phyloP scores from a whole-genome alignment of 768 basidiomycete genomes.

The Boletus patriciae region DNA sequence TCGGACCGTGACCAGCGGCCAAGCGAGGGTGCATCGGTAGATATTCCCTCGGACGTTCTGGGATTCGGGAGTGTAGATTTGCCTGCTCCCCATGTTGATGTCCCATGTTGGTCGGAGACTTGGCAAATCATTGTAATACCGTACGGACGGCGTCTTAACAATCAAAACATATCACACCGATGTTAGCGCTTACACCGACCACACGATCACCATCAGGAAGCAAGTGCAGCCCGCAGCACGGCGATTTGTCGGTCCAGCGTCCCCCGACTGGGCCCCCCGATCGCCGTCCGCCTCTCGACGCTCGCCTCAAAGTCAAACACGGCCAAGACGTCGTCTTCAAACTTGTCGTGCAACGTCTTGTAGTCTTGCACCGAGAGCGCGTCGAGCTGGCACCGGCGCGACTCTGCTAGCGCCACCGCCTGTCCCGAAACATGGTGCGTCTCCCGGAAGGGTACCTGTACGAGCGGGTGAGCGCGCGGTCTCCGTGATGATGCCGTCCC shows the following conservation, averaged over 20 bases:
- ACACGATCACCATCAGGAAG: conserved; percentile 19
- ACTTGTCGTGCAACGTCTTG: conserved; percentile 70
- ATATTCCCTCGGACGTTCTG: too few relatives aligned
- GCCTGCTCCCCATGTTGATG: too few relatives aligned
- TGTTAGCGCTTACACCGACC: background rate
- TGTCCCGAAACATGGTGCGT: conserved; percentile 98
- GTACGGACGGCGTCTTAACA: background rate
- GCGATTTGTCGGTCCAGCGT: conserved; percentile 87
- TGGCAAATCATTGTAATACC: background rate
- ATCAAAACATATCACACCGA: background rate
- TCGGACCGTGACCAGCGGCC: too few relatives aligned
- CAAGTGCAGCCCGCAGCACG: conserved; percentile 62
- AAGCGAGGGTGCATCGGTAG: too few relatives aligned
- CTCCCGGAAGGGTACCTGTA: conserved; percentile 94
- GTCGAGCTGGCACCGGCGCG: conserved; percentile 75
- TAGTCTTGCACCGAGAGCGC: conserved; percentile 80
- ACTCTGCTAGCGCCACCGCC: conserved; percentile 92
- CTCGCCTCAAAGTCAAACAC: conserved; percentile 96
- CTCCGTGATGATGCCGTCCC: background rate
- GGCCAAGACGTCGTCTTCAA: conserved; percentile 74
- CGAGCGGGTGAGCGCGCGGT: background rate
- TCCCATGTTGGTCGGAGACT: background rate
- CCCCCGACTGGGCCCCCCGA: conserved; percentile 84
- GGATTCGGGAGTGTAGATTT: too few relatives aligned
- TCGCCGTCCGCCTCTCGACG: conserved; percentile 88